These are phyloP conservation scores for Dothistroma pini DNA, from an alignment of 2,329 filamentous ascomycete genomes.

Conservation along the genomic window DNA sequence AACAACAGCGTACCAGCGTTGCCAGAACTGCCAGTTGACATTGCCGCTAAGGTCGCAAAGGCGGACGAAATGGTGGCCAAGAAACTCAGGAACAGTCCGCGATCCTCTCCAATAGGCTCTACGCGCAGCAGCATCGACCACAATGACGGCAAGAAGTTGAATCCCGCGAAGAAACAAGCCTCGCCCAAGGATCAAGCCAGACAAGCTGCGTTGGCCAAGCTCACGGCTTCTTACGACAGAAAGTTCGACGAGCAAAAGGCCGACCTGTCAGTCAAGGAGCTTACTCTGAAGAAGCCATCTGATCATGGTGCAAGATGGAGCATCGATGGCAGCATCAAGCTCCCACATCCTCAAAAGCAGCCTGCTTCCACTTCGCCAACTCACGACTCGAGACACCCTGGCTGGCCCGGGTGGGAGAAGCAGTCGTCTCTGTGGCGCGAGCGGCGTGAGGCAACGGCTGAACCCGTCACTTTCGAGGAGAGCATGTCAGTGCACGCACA, in stretches of 20 bases:
- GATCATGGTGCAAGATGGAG: slow-evolving; percentile 1
- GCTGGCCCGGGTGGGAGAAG: slow-evolving; percentile 30
- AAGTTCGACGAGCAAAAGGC: slow-evolving; percentile 4
- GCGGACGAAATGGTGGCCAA: slow-evolving; percentile 30
- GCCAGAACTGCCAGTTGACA: slow-evolving; percentile 32
- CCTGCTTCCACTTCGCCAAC: slow-evolving; percentile 13
- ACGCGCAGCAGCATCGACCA: slow-evolving; percentile 25
- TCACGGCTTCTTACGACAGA: slow-evolving; percentile 2
- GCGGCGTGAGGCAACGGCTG: slow-evolving; percentile 25
- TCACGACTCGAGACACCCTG: slow-evolving; percentile 23
- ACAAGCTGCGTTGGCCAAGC: slow-evolving; percentile 8
- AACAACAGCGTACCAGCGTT: slow-evolving; percentile 28
- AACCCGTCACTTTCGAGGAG: slow-evolving; percentile 17
- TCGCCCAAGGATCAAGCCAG: slow-evolving; percentile 6
- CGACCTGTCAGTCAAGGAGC: slow-evolving; percentile 2
- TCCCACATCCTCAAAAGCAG: slow-evolving; percentile 9
- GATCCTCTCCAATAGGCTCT: slow-evolving; percentile 18
- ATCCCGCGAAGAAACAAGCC: slow-evolving; percentile 4
- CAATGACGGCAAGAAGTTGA: slow-evolving; percentile 7
- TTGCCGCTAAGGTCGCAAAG: slow-evolving; percentile 24
- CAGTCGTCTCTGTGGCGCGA: slow-evolving; percentile 32
- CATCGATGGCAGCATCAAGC: slow-evolving; percentile 9
- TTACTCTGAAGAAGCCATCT: neutral
- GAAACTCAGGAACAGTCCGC: slow-evolving; percentile 23
- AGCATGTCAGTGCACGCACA: slow-evolving; percentile 29